Conservation (phyloP, 352 stramenopile species). For the Globisporangium sylvaticum region DNA sequence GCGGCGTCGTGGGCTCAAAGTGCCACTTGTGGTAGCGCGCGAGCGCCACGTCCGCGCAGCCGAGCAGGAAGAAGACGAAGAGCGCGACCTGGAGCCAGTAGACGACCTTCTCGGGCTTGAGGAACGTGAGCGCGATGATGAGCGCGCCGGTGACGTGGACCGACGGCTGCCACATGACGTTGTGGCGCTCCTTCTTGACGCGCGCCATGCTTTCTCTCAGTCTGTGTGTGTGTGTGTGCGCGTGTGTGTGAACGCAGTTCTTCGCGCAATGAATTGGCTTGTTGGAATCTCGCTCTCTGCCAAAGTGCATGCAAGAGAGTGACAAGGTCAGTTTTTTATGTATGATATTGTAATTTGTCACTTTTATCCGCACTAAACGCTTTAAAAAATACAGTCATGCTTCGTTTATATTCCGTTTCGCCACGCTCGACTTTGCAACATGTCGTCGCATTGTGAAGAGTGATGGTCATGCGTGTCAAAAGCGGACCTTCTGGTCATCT, state of each 20-base stretch:
- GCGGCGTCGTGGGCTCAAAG: constrained; percentile 44
- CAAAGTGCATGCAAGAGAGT: neutral
- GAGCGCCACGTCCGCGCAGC: constrained; percentile 54
- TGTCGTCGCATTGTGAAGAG: neutral
- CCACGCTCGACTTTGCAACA: neutral
- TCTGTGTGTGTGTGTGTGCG: neutral
- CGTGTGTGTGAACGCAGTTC: neutral
- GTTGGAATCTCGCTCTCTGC: neutral
- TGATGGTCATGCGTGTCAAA: neutral
- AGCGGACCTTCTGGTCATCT: neutral
- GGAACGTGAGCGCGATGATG: constrained; percentile 41
- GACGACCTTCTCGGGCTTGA: constrained; percentile 36
- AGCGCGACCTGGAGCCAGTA: constrained; percentile 35
- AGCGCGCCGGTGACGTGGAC: constrained; percentile 46
- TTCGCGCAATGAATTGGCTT: neutral
- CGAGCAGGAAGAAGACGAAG: constrained; percentile 52
- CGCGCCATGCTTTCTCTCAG: constrained; percentile 2
- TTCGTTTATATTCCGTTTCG: neutral
- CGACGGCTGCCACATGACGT: constrained; percentile 33
- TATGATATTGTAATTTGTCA: neutral
- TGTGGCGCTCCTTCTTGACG: constrained; percentile 23
- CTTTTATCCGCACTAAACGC: neutral
- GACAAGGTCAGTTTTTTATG: neutral
- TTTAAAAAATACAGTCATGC: neutral
- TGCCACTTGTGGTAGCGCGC: constrained; percentile 64